These are phyloP conservation scores for Phytophthora tubulina DNA, from an alignment of 352 stramenopile species.

Conservation along the genomic window DNA sequence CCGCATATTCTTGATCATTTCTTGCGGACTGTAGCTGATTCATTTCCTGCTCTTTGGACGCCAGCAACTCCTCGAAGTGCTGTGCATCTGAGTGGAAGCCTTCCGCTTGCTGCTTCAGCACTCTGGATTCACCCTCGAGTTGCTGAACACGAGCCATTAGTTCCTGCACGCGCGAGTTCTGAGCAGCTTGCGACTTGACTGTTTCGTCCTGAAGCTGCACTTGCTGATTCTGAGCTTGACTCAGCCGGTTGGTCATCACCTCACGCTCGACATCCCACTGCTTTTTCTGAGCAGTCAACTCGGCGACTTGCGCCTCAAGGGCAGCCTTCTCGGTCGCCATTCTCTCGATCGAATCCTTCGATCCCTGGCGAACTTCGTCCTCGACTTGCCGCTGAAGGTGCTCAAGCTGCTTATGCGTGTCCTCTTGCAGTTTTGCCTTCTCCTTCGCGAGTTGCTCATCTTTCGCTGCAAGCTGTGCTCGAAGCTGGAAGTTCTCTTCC, in stretches of 20 bases:
- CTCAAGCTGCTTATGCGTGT: conserved; percentile 68
- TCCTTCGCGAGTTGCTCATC: conserved; percentile 69
- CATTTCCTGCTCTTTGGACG: conserved; percentile 62
- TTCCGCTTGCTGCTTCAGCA: conserved; percentile 61
- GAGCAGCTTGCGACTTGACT: conserved; percentile 49
- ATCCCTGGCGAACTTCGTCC: conserved; percentile 67
- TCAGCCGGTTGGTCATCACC: conserved; percentile 56
- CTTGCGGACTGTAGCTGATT: conserved; percentile 52
- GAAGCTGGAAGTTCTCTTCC: conserved; percentile 73
- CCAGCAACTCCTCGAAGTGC: conserved; percentile 62
- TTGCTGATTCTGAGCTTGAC: conserved; percentile 57
- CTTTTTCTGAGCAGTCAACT: conserved; percentile 54
- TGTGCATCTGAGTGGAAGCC: conserved; percentile 47
- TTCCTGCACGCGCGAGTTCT: conserved; percentile 62
- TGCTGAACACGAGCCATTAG: conserved; percentile 64
- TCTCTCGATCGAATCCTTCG: conserved; percentile 54
- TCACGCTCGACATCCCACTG: conserved; percentile 68
- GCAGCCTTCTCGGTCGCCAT: conserved; percentile 55
- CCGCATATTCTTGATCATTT: conserved; percentile 64
- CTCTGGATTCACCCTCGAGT: conserved; percentile 45
- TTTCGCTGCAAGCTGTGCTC: conserved; percentile 59
- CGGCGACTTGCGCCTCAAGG: conserved; percentile 56
- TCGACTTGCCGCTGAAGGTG: conserved; percentile 67
- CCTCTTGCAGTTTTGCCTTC: conserved; percentile 65
- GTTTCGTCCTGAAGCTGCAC: conserved; percentile 72